phyloP scores from a whole-genome alignment of 2,329 filamentous ascomycete species.

The Clonostachys solani region DNA sequence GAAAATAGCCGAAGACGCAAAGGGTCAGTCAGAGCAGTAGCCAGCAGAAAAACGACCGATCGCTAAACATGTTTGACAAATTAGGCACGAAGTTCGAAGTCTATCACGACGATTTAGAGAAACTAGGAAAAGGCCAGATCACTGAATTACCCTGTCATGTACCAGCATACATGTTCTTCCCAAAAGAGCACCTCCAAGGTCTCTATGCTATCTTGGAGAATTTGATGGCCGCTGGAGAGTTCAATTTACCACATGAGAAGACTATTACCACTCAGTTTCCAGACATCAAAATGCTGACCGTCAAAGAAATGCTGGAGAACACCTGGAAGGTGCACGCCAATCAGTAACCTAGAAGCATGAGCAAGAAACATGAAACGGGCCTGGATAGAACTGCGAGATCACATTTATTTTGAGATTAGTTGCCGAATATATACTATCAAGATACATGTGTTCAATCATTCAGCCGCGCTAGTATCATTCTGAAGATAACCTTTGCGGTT shows the following conservation, averaged over 20 bases:
- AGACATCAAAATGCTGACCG: constrained; percentile 11
- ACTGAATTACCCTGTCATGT: constrained; percentile 22
- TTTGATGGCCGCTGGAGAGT: constrained; percentile 10
- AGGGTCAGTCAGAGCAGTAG: constrained; percentile 14
- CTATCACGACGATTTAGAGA: constrained; percentile 20
- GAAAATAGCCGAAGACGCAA: constrained; percentile 29
- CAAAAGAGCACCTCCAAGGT: constrained; percentile 14
- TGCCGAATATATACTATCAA: too few species aligned
- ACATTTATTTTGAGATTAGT: too few species aligned
- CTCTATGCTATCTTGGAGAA: constrained; percentile 4
- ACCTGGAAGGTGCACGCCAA: too few species aligned
- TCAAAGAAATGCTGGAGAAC: constrained; percentile 10
- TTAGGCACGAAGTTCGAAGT: too few species aligned
- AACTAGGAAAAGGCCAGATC: constrained; percentile 22
- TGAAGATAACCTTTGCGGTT: too few species aligned
- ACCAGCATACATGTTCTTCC: constrained; percentile 13
- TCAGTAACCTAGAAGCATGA: too few species aligned
- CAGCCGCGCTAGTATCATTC: too few species aligned
- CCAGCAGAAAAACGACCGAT: too few species aligned
- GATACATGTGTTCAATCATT: too few species aligned
- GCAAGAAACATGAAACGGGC: too few species aligned
- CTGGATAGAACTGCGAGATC: too few species aligned
- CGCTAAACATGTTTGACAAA: too few species aligned
- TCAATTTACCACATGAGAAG: constrained; percentile 10
- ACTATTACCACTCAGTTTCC: constrained; percentile 15